Base-by-base conservation (phyloP, 139 green algal genomes). In the Chlamydomonas schloesseri region DNA sequence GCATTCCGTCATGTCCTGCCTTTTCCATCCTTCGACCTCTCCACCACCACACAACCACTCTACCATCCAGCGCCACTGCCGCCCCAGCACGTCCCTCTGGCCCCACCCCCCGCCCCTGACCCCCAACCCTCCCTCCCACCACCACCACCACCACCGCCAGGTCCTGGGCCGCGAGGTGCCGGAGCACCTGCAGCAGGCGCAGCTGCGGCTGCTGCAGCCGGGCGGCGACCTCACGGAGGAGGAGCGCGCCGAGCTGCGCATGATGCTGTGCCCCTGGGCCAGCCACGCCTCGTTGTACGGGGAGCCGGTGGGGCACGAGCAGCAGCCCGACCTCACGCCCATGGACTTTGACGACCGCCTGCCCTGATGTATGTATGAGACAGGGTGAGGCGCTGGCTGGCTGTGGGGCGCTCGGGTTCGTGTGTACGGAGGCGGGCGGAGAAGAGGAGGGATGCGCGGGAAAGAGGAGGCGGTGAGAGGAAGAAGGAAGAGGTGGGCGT, bases 211-310 rank as follows among this genome's bases (percentile, higher is more conserved):
- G 55, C 81, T 94, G n/a, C 71, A 78, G 10, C 74, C 88, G 2
- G 89, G 82, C 28, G 92, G 90, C 33, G 58, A 76, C 81, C 81
- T 87, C 5, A 87, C 81, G 17, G 6, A 6, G 0, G 86, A 86
- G 31, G 93, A 96, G 89, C 80, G 86, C n/a, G 42, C 71, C 21
- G 79, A 91, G 72, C 73, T 93, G 34, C 34, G 33, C 3, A 47
- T 57, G 15, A 73, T 93, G 83, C 87, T 93, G 57, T 91, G 87
- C 87, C 90, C 90, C 60, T 93, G 87, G 90, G 46, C 50, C 21
- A 89, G 69, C 0, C 89, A 92, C 72, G 72, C 73, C 21, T 15
- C 15, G 29, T 0, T 71, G 64, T 29, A 37, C n/a, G 64, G 64
- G 4, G 60, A 33, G 60, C 17, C 24, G 18, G 11, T 4, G 18